These are phyloP conservation scores for Cnidoscolus chayamansa DNA, from an alignment of 441 rosid genomes.

Conservation along the genomic window DNA sequence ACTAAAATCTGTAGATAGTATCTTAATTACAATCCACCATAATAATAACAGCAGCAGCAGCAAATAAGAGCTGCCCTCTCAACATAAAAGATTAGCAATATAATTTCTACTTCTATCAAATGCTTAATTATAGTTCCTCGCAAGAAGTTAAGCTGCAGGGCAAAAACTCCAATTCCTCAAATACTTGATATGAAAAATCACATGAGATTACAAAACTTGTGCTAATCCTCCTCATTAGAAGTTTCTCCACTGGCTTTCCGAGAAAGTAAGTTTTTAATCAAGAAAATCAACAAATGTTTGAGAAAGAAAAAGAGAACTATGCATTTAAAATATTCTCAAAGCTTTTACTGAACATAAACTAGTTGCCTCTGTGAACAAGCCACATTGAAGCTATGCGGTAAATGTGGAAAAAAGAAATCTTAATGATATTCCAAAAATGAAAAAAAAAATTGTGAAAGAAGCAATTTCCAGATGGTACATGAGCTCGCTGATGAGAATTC, in stretches of 20 bases:
- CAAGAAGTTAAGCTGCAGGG: not conserved
- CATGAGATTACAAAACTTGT: not conserved
- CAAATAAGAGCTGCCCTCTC: not conserved
- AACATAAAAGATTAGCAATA: not conserved
- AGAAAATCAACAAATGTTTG: not conserved
- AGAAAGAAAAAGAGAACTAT: not conserved
- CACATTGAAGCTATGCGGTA: not conserved
- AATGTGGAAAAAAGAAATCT: not conserved
- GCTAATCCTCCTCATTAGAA: not conserved
- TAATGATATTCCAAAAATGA: constrained; percentile 4
- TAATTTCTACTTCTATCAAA: not conserved
- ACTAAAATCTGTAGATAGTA: not conserved
- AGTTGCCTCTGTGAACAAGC: constrained; percentile 4
- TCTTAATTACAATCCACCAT: not conserved
- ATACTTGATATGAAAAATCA: not conserved
- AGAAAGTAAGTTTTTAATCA: not conserved
- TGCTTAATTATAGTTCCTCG: not conserved
- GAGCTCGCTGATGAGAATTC: constrained; percentile 13
- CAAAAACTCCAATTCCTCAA: not conserved
- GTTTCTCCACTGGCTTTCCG: not conserved
- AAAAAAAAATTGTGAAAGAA: not conserved
- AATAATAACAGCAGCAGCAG: not conserved
- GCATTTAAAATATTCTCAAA: not conserved
- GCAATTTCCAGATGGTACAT: constrained; percentile 12
- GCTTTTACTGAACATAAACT: not conserved